These are phyloP conservation scores for Eimeria praecox DNA, from an alignment of 169 alveolate species.

Conservation along the genomic window DNA sequence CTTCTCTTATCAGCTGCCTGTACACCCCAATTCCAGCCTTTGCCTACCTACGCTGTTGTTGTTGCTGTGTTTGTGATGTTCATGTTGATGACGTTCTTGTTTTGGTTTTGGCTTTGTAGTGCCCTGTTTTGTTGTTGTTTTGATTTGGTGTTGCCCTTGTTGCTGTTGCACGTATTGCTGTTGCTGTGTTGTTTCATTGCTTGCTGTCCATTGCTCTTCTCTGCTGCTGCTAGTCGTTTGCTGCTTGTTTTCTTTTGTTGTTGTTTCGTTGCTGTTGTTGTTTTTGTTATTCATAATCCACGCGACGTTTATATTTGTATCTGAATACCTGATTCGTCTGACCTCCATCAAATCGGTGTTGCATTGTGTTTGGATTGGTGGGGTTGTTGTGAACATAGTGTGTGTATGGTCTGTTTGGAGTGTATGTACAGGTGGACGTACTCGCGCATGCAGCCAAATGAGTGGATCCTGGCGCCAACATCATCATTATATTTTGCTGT, in stretches of 20 bases:
- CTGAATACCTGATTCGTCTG: not conserved
- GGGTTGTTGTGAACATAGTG: not conserved
- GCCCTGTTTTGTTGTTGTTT: not conserved
- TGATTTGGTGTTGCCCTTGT: too few relatives aligned
- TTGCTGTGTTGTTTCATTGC: too few relatives aligned
- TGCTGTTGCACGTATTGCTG: too few relatives aligned
- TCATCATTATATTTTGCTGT: constrained; percentile 68
- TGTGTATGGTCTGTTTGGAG: not conserved
- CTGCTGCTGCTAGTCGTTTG: too few relatives aligned
- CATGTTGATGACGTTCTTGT: too few relatives aligned
- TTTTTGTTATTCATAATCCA: too few relatives aligned
- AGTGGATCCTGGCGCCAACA: constrained; percentile 80
- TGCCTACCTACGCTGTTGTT: too few relatives aligned
- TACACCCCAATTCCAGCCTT: not conserved
- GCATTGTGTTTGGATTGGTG: not conserved
- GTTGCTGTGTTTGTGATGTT: too few relatives aligned
- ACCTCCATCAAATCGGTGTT: too few relatives aligned
- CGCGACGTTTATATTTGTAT: not conserved
- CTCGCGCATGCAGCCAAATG: constrained; percentile 69
- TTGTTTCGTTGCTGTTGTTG: too few relatives aligned
- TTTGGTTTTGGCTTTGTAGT: not conserved
- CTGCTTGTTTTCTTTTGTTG: too few relatives aligned
- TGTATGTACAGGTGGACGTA: constrained; percentile 69
- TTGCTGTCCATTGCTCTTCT: too few relatives aligned
- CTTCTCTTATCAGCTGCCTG: not conserved